Evolutionary conservation across 192 early-diverging fungal species (phyloP).

Genomic region (Fimicolochytrium jonesii): DNA sequence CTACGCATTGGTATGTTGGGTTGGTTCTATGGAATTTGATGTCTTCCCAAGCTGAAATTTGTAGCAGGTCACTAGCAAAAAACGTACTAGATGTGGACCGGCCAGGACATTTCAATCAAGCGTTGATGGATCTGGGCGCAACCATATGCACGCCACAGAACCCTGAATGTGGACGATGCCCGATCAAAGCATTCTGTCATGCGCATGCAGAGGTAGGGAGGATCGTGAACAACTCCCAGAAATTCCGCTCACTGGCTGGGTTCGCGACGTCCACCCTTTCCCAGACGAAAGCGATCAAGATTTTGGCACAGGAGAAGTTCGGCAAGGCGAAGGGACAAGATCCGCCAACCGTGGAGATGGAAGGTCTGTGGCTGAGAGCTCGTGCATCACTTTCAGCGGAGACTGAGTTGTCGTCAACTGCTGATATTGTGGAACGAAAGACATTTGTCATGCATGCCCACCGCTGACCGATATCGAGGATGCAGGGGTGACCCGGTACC

Average conservation of each 20-base stretch:
- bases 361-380: no score
- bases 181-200: constrained; percentile 50
- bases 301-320: background rate
- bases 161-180: constrained; percentile 61
- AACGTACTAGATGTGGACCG: constrained; percentile 46
- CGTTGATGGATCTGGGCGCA: constrained; percentile 76
- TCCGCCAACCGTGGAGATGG: no score
- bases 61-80: constrained; percentile 59
- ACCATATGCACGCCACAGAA: constrained; percentile 66
- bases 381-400: no score
- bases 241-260: background rate
- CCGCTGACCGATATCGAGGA: constrained; percentile 29
- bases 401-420: no score
- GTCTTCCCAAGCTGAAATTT: no score
- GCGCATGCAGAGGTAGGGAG: constrained; percentile 63
- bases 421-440: no score
- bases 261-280: background rate
- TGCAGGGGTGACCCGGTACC: constrained; percentile 45
- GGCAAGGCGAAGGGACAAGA: background rate
- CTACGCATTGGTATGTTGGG: constrained; percentile 53
- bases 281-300: background rate
- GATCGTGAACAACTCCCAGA: no score
- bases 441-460: constrained; percentile 33
- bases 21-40: background rate
- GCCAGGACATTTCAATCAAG: constrained; percentile 77